Evolutionary conservation across 345 rosid genomes (phyloP).

Genomic region (Erysimum cheiranthoides): DNA sequence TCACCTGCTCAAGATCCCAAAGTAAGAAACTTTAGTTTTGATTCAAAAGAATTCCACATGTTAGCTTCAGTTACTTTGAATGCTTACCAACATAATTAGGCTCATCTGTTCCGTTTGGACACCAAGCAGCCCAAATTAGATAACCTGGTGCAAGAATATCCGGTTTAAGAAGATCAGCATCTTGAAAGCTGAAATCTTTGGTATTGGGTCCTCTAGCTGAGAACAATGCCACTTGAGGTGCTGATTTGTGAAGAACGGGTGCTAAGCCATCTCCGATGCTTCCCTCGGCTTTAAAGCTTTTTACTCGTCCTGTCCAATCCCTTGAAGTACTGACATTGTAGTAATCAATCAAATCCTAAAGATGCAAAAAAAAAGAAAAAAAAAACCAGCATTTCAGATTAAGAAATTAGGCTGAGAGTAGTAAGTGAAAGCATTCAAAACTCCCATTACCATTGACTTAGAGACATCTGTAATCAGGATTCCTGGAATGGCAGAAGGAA

Average conservation of each 20-base stretch:
- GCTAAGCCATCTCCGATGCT: constrained; percentile 93
- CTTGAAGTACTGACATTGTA: constrained; percentile 84
- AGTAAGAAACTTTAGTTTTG: constrained; percentile 13
- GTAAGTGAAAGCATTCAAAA: constrained; percentile 19
- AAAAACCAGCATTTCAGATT: background rate
- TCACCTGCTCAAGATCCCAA: constrained; percentile 70
- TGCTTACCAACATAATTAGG: constrained; percentile 80
- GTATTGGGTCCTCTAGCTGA: constrained; percentile 99
- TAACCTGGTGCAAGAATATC: constrained; percentile 98
- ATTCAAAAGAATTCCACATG: constrained; percentile 15
- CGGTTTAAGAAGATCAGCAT: constrained; percentile 99
- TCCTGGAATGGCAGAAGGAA: constrained; percentile 86
- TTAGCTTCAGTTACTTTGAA: constrained; percentile 17
- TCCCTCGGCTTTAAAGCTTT: constrained; percentile 84
- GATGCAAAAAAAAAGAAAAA: constrained; percentile 3
- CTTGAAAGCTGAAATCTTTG: constrained; percentile 91
- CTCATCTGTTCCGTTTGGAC: constrained; percentile 97
- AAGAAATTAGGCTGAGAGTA: constrained; percentile 16
- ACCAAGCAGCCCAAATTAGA: constrained; percentile 99
- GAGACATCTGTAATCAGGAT: constrained; percentile 80
- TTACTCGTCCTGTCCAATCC: constrained; percentile 98
- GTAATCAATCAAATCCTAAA: constrained; percentile 91
- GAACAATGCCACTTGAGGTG: constrained; percentile 96
- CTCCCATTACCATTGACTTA: constrained; percentile 74
- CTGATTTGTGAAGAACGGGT: constrained; percentile 92